A percentile compares a stretch with the other conserved stretches of the same genome.
Evolutionary conservation across 148 eudicot species (phyloP).

Genomic region (Cornus florida): DNA sequence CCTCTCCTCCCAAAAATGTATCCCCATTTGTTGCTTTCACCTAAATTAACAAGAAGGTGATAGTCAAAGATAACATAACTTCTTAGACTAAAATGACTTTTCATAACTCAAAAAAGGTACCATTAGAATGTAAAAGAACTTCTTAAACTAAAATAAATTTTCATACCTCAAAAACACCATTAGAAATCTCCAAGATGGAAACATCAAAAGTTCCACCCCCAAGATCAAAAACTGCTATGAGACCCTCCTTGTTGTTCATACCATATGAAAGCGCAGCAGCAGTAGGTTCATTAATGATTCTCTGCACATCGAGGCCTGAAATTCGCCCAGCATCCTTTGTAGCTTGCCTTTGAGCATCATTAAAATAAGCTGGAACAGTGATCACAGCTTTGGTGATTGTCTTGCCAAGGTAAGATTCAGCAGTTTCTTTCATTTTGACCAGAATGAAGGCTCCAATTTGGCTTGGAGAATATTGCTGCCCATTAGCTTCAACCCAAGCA

Average conservation of each 20-base stretch:
- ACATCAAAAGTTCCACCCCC: conserved; percentile 70
- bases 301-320: conserved; percentile 49
- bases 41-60: conserved; percentile 13
- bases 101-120: conserved; percentile 40
- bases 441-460: conserved; percentile 58
- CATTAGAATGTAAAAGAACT: conserved; percentile 19
- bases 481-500: conserved; percentile 67
- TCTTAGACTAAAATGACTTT: neutral
- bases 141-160: too few species aligned
- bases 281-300: conserved; percentile 62
- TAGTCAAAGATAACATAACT: neutral
- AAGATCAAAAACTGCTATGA: conserved; percentile 57
- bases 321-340: conserved; percentile 66
- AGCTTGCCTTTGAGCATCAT: conserved; percentile 63
- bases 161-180: conserved; percentile 63
- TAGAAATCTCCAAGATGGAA: conserved; percentile 53
- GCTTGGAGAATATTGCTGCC: conserved; percentile 57
- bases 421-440: conserved; percentile 60
- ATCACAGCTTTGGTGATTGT: conserved; percentile 46
- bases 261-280: conserved; percentile 72
- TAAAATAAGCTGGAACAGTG: conserved; percentile 63
- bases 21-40: conserved; percentile 54
- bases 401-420: conserved; percentile 57
- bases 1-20: conserved; percentile 44
- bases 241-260: conserved; percentile 48